Evolutionary conservation across 78 protist species (phyloP), one percentile per base, ranked within the genome.

Genomic region (Guillardia theta): DNA sequence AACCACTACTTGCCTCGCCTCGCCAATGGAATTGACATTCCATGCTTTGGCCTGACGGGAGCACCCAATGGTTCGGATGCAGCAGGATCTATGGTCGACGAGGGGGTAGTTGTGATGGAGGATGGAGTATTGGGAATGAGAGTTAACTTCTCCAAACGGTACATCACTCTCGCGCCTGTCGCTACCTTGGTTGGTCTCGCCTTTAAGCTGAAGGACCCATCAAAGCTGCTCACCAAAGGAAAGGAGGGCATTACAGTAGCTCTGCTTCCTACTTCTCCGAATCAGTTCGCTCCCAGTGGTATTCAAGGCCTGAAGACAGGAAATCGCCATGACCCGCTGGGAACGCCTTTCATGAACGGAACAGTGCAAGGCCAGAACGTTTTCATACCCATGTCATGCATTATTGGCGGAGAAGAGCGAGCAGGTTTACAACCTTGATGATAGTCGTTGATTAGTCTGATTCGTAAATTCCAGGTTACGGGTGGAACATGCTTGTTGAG

Each of bases 131-230:
- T 88, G 19, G 94, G 83, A 36, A 70, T 70, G 83, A 22, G 50
- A 36, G 93, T 33, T 9, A 45, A 93, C 36, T 94, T 94, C 70
- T 22, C 45, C 27, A 94, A 94, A 58, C 94, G 96, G 41, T 94
- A 94, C 94, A 94, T 94, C 94, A 94, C 96, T 36, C 94, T 94
- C n/a, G 96, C 96, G 44, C 96, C 96, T 36, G 92, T 94, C 8
- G 96, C 96, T 24, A 37, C 92, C 39, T 83, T 94, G 30, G 90
- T 94, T 33, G 96, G 96, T 12, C 45, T 94, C n/a, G 96, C 94
- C 64, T 48, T 94, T 58, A 43, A 76, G 48, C 93, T 94, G 33
- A 10, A 22, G 53, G 93, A 88, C 64, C 93, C 93, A 37, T 33
- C 22, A 54, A 48, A 47, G 43, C 48, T 78, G 33, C 90, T 78